These are phyloP conservation scores for Sporothrix humicola DNA, from an alignment of 2,329 filamentous ascomycete genomes.

Conservation along the genomic window DNA sequence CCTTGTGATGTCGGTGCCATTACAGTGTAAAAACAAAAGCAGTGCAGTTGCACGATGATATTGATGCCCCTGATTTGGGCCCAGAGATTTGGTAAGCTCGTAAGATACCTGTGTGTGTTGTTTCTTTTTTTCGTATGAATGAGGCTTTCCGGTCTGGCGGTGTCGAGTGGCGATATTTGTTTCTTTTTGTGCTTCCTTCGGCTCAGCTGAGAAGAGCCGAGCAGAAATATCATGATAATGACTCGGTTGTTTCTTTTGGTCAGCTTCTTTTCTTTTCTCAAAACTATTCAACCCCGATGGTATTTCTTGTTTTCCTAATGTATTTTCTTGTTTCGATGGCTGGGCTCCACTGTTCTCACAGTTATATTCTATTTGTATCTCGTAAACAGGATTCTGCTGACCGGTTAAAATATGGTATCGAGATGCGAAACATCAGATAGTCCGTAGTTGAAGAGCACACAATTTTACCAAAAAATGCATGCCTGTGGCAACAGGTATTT, in stretches of 20 bases:
- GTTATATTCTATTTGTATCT: neutral
- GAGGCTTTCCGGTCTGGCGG: slow-evolving; percentile 21
- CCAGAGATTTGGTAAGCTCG: neutral
- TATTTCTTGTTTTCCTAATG: neutral
- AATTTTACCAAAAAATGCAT: neutral
- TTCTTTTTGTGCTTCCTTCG: neutral
- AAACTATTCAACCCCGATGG: too few relatives aligned
- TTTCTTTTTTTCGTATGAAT: neutral
- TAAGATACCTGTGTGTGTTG: neutral
- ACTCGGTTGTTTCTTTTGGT: slow-evolving; percentile 6
- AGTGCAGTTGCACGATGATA: neutral
- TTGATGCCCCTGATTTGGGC: neutral
- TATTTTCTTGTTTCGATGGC: neutral
- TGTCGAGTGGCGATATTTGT: slow-evolving; percentile 27
- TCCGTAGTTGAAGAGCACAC: neutral
- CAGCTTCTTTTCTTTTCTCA: neutral
- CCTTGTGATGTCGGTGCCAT: neutral
- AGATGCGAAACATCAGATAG: neutral
- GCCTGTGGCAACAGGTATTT: neutral
- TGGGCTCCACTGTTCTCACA: neutral
- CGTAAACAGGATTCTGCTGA: neutral
- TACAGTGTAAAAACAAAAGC: slow-evolving; percentile 15
- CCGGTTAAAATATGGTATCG: neutral
- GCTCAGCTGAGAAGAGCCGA: slow-evolving; percentile 6
- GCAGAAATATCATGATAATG: slow-evolving; percentile 1